Evolutionary conservation across 306 rosid species (phyloP).

Genomic region (Dalbergia oliveri): DNA sequence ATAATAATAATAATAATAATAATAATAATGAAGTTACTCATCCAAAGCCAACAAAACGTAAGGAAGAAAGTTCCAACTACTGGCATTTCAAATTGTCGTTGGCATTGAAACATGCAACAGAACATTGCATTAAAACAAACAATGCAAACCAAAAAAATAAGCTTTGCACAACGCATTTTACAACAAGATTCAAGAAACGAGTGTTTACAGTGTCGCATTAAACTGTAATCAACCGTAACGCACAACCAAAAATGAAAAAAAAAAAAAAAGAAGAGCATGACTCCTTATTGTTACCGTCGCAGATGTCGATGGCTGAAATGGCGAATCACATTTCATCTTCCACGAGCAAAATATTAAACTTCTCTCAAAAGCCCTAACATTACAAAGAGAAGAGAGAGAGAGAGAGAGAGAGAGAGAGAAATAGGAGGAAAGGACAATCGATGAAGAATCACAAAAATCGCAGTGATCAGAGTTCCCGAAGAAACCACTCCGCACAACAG

Average conservation of each 20-base stretch:
- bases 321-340: slow-evolving; percentile 38
- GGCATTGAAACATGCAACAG: slow-evolving; percentile 9
- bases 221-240: not conserved
- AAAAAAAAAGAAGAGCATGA: not conserved
- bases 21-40: not conserved
- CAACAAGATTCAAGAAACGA: not conserved
- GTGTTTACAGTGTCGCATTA: not conserved
- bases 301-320: slow-evolving; percentile 38
- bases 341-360: slow-evolving; percentile 25
- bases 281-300: slow-evolving; percentile 7
- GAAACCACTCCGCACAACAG: not conserved
- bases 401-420: not conserved
- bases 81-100: not conserved
- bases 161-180: not conserved
- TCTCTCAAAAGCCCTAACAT: slow-evolving; percentile 25
- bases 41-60: not conserved
- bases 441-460: not conserved
- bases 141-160: slow-evolving; percentile 9
- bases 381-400: not conserved
- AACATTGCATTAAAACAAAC: slow-evolving; percentile 16
- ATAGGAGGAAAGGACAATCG: not conserved
- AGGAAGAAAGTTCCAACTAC: not conserved
- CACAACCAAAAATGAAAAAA: not conserved
- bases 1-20: not conserved
- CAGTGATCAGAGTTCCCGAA: not conserved